Base-by-base conservation (phyloP, 106 monocot genomes). In the Apostasia shenzhenica region DNA sequence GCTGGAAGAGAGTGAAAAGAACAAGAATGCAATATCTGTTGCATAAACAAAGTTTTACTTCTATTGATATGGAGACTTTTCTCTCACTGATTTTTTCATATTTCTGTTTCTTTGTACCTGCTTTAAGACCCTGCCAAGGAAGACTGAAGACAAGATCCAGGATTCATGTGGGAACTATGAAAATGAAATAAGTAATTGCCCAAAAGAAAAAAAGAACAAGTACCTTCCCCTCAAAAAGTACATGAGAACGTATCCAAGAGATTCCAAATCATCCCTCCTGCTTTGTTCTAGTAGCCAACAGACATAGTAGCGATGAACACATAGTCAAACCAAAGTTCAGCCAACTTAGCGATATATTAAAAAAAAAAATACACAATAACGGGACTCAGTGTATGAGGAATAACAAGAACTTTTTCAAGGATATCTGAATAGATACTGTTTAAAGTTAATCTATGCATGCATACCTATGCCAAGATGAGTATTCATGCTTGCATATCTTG, bases 121-220 rank as follows among this genome's bases (percentile, higher is more conserved):
- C 91, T 83, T 88, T 91, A 38, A 91, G 62, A 47, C 91, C 91
- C 57, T 91, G 91, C 91, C 91, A 91, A 42, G 91, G 91, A 81
- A 91, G 87, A 66, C 91, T 91, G 70, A 43, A 45, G 41, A 8
- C 52, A 53, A 39, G n/a, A 57, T 40, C 26, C 2, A 57, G 9
- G n/a, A 13, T 40, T 38, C 37, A 8, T 45, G 48, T 14, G 14
- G 51, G 45, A 4, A 71, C 47, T n/a, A 5, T 7, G 12, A 6
- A 5, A 60, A 48, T 57, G 3, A 12, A 47, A 41, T 3, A 38
- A 70, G 13, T 9, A 55, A 7, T 5, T 70, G 40, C 0, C 42
- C n/a, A 3, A 12, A 10, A 42, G 26, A 7, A 53, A 4, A 69
- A 67, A 72, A 10, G 45, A 51, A 6, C n/a, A 10, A 70, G 45